Conservation (phyloP, 495 filamentous ascomycete genomes). For the Daldinia caldariorum region DNA sequence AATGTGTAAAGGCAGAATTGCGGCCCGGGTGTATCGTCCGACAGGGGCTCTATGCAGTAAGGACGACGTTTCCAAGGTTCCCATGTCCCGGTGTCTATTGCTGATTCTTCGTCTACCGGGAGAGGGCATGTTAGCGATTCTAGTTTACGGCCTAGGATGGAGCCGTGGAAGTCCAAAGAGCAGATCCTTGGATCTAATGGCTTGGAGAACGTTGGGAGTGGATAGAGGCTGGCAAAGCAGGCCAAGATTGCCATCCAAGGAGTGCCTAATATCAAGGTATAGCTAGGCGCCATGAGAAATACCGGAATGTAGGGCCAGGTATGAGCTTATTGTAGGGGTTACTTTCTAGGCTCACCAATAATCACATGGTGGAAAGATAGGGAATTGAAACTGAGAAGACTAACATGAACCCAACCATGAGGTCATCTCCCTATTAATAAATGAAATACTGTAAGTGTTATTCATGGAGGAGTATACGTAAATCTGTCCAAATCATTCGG, state of each 20-base stretch:
- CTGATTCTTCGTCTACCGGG: conserved; percentile 35
- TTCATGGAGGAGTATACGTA: conserved; percentile 16
- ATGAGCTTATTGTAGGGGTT: not conserved
- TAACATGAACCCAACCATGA: not conserved
- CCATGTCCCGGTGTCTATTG: conserved; percentile 30
- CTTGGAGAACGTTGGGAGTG: not conserved
- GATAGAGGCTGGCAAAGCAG: not conserved
- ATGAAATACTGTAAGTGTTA: not conserved
- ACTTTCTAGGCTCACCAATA: not conserved
- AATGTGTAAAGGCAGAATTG: conserved; percentile 52
- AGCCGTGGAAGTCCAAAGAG: conserved; percentile 2
- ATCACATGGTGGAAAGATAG: not conserved
- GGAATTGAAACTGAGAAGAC: not conserved
- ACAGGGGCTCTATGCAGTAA: conserved; percentile 39
- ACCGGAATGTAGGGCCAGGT: not conserved
- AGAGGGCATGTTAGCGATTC: conserved; percentile 20
- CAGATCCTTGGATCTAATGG: conserved; percentile 7
- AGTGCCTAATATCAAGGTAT: not conserved
- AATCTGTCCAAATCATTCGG: conserved; percentile 34
- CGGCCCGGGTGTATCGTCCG: conserved; percentile 14
- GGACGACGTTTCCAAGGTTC: conserved; percentile 46
- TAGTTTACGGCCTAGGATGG: not conserved
- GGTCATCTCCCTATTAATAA: not conserved
- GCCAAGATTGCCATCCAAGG: not conserved
- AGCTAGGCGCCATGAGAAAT: not conserved